Evolutionary conservation across 257 asterid genomes (phyloP), one percentile per base, ranked within the genome.

Genomic region (Haberlea rhodopensis): DNA sequence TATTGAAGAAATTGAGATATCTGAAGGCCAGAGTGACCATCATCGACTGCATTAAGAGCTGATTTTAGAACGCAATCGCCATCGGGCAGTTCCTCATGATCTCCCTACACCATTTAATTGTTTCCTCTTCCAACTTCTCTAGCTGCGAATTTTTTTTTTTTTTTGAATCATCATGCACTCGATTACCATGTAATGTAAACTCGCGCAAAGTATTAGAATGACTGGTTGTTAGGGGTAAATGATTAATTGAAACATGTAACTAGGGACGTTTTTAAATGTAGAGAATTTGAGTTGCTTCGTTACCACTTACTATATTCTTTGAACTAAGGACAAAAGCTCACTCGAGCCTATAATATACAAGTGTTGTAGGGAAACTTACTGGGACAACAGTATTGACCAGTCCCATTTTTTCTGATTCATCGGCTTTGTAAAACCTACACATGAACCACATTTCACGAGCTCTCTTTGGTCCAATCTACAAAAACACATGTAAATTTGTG

Each of bases 21-120:
- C 97, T 91, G 98, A 72, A 91, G 96, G 55, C 98, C 98, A 43
- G 96, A 77, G 71, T 87, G 95, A 1, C 97, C 98, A 75, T 92
- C 98, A 60, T 92, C 98, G 23, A 78, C 88, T 37, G 98, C 97
- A 78, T 92, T 89, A 66, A 92, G 80, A 58, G 98, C 92, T 21
- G 97, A 80, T 81, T 92, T 92, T 60, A 82, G 81, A 1, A 92
- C 81, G 19, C 97, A 40, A 92, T 76, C 0, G 98, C 96, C 73
- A 85, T 92, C 0, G 98, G 98, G 62, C 98, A 85, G 71, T 87
- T 92, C 76, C 97, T 89, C 65, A 82, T 60, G 19, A 87, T 92
- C 82, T 92, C 98, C 57, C 97, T 76, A 26, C 97, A 85, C n/a
- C n/a, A n/a, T n/a, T n/a, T n/a, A n/a, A n/a, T n/a, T n/a, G n/a